Base-by-base conservation (phyloP, 257 asterid genomes). In the Solanum dulcamara region DNA sequence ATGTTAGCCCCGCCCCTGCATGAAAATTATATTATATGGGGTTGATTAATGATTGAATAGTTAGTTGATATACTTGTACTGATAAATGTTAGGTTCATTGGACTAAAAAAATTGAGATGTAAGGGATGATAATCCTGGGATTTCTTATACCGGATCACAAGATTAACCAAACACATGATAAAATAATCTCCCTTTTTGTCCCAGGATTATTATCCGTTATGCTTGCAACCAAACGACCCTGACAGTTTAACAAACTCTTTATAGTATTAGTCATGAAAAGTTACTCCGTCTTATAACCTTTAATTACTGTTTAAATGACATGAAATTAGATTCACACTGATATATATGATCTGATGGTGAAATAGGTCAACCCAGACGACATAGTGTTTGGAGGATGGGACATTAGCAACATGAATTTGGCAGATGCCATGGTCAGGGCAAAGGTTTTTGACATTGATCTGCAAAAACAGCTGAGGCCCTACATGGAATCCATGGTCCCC, bases 321-420 rank as follows among this genome's bases (percentile, higher is more conserved):
- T n/a, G 37, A 38, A 44, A 38, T 75, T 44, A 24, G 1, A 28
- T 46, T 48, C 42, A 77, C 5, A 28, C 28, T 77, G 17, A 62
- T 81, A 46, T 83, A 2, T 53, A 84, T 88, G 82, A 79, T 83
- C 22, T 84, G 92, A 67, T 17, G 4, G 8, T 84, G 89, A 85
- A 67, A 59, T 62, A 97, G 99, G 99, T 97, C 28, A 92, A 95
- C 86, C 98, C 98, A 4, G 97, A 95, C 55, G 98, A 97, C 85
- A 84, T 95, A 57, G 95, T 97, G 6, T 97, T 97, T 88, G 99
- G 99, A 57, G 99, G 99, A 80, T 97, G 99, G 99, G 99, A 97
- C 92, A 97, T 97, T 59, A 97, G 97, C 85, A 90, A 91, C 90
- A 91, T 97, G 99, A 95, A 97, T 71, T 84, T 97, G 91, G 99